These are phyloP conservation scores for Metschnikowia amazonensis DNA, from an alignment of 805 yeast genomes.

Conservation along the genomic window DNA sequence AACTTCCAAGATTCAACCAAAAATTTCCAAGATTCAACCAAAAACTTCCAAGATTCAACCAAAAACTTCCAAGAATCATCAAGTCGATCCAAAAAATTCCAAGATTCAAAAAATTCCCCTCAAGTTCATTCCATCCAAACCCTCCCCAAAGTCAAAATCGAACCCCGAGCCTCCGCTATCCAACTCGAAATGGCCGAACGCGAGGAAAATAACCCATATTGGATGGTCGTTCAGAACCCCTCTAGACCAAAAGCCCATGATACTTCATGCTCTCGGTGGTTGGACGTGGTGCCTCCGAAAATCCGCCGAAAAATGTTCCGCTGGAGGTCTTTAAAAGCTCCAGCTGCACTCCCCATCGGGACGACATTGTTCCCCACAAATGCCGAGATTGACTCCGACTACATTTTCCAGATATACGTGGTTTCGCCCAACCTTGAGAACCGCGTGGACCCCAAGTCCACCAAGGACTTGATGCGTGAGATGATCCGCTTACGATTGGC, in stretches of 20 bases:
- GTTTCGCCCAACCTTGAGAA: slow-evolving; percentile 63
- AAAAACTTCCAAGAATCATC: no score
- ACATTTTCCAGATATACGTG: slow-evolving; percentile 79
- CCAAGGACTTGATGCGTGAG: slow-evolving; percentile 65
- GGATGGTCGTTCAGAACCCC: slow-evolving; percentile 56
- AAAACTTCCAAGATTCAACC: no score
- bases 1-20: no score
- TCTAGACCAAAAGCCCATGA: slow-evolving; percentile 46
- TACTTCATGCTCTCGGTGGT: slow-evolving; percentile 59
- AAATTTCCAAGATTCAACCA: no score
- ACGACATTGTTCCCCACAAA: slow-evolving; percentile 73
- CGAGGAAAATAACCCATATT: slow-evolving; percentile 21
- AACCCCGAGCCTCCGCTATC: slow-evolving; percentile 10
- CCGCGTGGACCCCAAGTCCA: slow-evolving; percentile 46
- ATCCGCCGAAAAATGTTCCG: slow-evolving; percentile 67
- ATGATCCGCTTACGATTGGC: slow-evolving; percentile 81
- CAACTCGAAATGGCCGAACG: slow-evolving; percentile 12
- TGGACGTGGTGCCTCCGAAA: slow-evolving; percentile 76
- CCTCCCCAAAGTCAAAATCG: slow-evolving; percentile 2
- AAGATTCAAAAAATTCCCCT: neutral
- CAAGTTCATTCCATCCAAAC: no score
- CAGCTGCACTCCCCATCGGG: slow-evolving; percentile 86
- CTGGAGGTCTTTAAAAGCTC: slow-evolving; percentile 91
- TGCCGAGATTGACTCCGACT: slow-evolving; percentile 65
- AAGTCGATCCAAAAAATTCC: neutral